A percentile compares a stretch with the other conserved stretches of the same genome.
Conservation (phyloP, 805 yeast genomes). For the Candida sanyiensis region DNA sequence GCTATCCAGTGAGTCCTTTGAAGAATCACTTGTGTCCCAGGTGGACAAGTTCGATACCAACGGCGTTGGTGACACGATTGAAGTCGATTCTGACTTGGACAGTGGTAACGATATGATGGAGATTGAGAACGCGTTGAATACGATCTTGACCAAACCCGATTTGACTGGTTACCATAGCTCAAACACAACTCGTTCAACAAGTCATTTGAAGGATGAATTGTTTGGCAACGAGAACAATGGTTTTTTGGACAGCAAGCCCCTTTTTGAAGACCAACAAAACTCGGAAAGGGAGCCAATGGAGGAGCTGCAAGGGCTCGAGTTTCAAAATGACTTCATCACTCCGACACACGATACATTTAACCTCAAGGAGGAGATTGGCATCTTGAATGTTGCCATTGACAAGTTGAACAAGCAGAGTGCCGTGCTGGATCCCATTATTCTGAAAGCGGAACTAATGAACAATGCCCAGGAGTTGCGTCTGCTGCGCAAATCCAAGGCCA, state of each 20-base stretch:
- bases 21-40: conserved; percentile 22
- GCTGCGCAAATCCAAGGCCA: conserved; percentile 57
- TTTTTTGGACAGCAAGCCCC: conserved; percentile 22
- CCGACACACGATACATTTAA: conserved; percentile 69
- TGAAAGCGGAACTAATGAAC: conserved; percentile 82
- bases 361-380: conserved; percentile 59
- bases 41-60: conserved; percentile 20
- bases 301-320: conserved; percentile 25
- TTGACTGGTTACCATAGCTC: neutral
- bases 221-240: conserved; percentile 22
- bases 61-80: conserved; percentile 1
- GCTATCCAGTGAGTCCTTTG: conserved; percentile 39
- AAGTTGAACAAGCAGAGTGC: conserved; percentile 54
- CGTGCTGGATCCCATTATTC: conserved; percentile 60
- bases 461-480: conserved; percentile 64
- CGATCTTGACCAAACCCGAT: conserved; percentile 24
- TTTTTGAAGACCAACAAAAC: conserved; percentile 22
- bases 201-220: conserved; percentile 18
- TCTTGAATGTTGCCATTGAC: conserved; percentile 52
- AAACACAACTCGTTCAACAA: conserved; percentile 5
- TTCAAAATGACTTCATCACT: conserved; percentile 35
- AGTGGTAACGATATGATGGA: conserved; percentile 19
- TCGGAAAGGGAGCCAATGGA: conserved; percentile 8
- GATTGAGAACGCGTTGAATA: conserved; percentile 29
- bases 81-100: neutral